phyloP scores from a whole-genome alignment of 768 basidiomycete species.

The Cubamyces sp. region DNA sequence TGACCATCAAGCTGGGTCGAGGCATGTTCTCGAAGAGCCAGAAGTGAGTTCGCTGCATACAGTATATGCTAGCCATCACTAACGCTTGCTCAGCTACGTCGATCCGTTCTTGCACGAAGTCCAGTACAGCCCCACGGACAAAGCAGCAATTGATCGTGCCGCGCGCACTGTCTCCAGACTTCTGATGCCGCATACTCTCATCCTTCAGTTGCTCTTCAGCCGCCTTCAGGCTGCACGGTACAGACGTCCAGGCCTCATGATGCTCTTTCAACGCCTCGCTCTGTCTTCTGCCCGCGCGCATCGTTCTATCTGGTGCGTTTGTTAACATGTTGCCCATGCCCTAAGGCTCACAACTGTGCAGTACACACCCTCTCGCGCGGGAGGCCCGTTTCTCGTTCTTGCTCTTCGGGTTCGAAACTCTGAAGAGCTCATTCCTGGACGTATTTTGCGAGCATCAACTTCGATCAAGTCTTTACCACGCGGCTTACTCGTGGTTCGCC shows the following conservation, averaged over 20 bases:
- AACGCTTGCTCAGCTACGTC: conserved; percentile 59
- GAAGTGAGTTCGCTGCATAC: conserved; percentile 60
- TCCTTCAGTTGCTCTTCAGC: conserved; percentile 88
- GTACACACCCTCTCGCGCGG: conserved; percentile 89
- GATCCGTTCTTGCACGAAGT: conserved; percentile 90
- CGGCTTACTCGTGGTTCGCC: conserved; percentile 93
- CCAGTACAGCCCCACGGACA: conserved; percentile 89
- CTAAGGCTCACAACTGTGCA: conserved; percentile 36
- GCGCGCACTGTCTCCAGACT: conserved; percentile 71
- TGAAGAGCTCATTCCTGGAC: conserved; percentile 88
- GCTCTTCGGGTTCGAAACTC: conserved; percentile 89
- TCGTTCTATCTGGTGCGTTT: conserved; percentile 70
- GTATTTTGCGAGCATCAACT: conserved; percentile 75
- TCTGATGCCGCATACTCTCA: conserved; percentile 79
- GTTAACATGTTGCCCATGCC: neutral
- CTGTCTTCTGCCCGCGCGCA: conserved; percentile 76
- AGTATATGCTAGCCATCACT: neutral
- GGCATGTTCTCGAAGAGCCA: conserved; percentile 83
- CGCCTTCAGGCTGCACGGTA: conserved; percentile 94
- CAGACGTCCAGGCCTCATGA: conserved; percentile 80
- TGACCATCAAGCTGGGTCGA: conserved; percentile 72
- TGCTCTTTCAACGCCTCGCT: conserved; percentile 83
- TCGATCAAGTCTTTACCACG: conserved; percentile 74
- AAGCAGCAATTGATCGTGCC: conserved; percentile 76
- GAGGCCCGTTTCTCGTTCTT: conserved; percentile 91